phyloP scores from a whole-genome alignment of 805 yeast genomes.

The Starmerella geochares region DNA sequence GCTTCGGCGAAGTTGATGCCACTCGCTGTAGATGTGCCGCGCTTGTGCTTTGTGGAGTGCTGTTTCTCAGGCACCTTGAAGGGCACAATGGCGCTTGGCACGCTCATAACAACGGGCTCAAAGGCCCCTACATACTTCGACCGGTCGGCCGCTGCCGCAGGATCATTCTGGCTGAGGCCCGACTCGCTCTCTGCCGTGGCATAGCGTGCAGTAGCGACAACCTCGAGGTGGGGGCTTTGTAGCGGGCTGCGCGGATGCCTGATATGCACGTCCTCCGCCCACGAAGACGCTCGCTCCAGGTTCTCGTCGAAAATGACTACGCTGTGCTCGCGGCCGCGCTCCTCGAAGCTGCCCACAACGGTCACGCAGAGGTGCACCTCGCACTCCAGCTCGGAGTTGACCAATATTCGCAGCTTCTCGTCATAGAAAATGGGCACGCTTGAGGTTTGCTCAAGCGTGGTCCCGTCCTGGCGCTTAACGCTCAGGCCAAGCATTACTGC shows the following conservation, averaged over 20 bases:
- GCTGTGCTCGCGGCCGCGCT: conserved; percentile 15
- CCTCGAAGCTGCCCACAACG: conserved; percentile 16
- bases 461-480: conserved; percentile 15
- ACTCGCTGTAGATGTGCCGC: conserved; percentile 6
- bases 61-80: background rate
- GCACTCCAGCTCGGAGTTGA: conserved; percentile 11
- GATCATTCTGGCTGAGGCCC: background rate
- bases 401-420: conserved; percentile 12
- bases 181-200: background rate
- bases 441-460: conserved; percentile 3
- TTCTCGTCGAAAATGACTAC: conserved; percentile 19
- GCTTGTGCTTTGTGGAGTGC: conserved; percentile 4
- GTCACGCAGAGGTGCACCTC: conserved; percentile 19
- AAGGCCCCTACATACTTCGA: conserved; percentile 10
- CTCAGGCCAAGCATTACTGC: conserved; percentile 12
- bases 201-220: conserved; percentile 17
- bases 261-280: conserved; percentile 13
- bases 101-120: conserved; percentile 9
- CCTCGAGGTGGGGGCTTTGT: conserved; percentile 20
- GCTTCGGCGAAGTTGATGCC: conserved; percentile 11
- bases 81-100: conserved; percentile 2
- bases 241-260: conserved; percentile 23
- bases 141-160: background rate
- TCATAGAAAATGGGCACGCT: conserved; percentile 16
- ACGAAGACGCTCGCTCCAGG: conserved; percentile 5